Percentiles rank a stretch among this genome's conserved stretches.
Evolutionary conservation across 106 monocot species (phyloP).

Genomic region (Cymbidium sinense): DNA sequence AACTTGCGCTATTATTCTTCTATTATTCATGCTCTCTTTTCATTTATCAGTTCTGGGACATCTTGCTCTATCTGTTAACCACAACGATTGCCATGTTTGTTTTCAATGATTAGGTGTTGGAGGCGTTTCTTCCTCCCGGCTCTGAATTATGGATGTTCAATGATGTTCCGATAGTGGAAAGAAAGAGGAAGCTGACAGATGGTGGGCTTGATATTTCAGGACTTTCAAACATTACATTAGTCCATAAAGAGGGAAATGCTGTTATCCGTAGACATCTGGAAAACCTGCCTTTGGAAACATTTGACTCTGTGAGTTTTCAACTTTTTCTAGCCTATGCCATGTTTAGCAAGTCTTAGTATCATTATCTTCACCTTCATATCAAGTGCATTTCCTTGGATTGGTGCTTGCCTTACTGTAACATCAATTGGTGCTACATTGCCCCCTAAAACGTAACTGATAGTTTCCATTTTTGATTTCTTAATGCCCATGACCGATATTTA

Average conservation of each 20-base stretch:
- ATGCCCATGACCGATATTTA: too few relatives aligned
- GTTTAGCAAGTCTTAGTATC: not conserved
- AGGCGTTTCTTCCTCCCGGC: constrained; percentile 86
- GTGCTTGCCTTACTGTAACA: not conserved
- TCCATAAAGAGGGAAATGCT: constrained; percentile 90
- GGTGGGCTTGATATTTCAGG: constrained; percentile 67
- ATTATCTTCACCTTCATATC: not conserved
- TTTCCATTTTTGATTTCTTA: too few relatives aligned
- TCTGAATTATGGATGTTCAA: constrained; percentile 94
- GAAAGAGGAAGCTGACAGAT: constrained; percentile 73
- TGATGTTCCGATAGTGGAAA: constrained; percentile 78
- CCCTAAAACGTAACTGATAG: too few relatives aligned
- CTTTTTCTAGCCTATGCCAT: not conserved
- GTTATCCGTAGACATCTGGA: constrained; percentile 85
- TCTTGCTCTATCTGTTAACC: not conserved
- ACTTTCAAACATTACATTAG: constrained; percentile 65
- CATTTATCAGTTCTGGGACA: not conserved
- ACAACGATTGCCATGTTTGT: not conserved
- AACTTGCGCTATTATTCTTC: not conserved
- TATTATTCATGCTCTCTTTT: not conserved
- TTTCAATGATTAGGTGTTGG: constrained; percentile 49
- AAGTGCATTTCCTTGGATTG: not conserved
- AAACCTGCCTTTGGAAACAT: constrained; percentile 74
- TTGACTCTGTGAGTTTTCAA: constrained; percentile 81
- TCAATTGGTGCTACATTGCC: not conserved